Base-by-base conservation (phyloP, 805 yeast genomes). In the Kodamaea nitidulidarum region DNA sequence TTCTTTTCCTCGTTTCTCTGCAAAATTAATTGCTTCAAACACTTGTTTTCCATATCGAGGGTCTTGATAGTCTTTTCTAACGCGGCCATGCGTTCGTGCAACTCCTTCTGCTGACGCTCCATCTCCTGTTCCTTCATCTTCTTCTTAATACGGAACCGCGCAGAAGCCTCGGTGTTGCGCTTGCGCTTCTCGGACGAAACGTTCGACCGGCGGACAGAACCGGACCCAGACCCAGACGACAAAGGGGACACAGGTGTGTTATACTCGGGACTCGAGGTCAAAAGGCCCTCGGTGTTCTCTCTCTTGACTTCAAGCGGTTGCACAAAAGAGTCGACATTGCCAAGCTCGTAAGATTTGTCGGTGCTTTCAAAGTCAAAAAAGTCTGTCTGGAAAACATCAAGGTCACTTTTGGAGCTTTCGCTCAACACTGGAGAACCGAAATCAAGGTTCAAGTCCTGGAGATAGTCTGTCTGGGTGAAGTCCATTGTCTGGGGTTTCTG, bases 111-210 rank as follows among this genome's bases (percentile, higher is more conserved):
- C 42, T 74, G 78, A 43, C 80, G 70, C 62, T 90, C 96, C 80
- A 91, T 76, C 57, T 90, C 91, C 63, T 85, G 93, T 64, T 91
- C 97, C 60, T 87, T 84, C 63, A 84, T 55, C 73, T 91, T 90
- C 78, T 86, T 88, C 74, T 87, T 88, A 56, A 88, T 77, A 47
- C 98, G 75, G 70, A 91, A 91, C 44, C 98, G 72, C 3, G 97
- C 97, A 15, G 91, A 80, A 1, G 98, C 98, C 1, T 93, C 96
- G 0, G 96, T 88, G 63, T 88, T 90, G 51, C 95, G 75, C 47
- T 84, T 78, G 45, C 95, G 75, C 63, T 87, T 91, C 54, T 84
- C 93, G 32, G 71, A 73, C 42, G 76, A 80, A 15, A 73, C 67
- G 17, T 59, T 35, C 15, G 30, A 29, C 18, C 35, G 40, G 31